Conservation (phyloP, 345 rosid genomes). For the Populus ilicifolia region DNA sequence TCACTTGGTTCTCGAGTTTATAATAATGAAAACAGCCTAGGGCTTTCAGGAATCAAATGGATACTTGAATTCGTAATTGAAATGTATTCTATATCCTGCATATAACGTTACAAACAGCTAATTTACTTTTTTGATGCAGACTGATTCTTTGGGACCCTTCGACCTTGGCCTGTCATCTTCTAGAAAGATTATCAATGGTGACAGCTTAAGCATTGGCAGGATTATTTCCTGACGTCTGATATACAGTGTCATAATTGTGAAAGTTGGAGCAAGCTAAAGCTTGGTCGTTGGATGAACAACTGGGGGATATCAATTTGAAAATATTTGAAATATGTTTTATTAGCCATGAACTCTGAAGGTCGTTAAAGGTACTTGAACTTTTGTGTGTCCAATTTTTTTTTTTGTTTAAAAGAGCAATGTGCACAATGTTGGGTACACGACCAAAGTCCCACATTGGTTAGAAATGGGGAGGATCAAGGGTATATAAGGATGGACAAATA, state of each 20-base stretch:
- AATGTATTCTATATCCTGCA: background rate
- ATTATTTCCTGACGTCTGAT: conserved; percentile 24
- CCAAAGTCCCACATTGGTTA: too few relatives aligned
- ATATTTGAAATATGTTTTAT: background rate
- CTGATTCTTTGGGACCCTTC: conserved; percentile 76
- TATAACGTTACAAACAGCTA: background rate
- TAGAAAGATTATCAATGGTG: conserved; percentile 40
- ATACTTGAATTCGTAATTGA: conserved; percentile 32
- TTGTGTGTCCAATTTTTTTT: too few relatives aligned
- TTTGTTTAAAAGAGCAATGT: background rate
- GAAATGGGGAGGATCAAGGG: too few relatives aligned
- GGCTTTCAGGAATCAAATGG: conserved; percentile 89
- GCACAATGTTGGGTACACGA: too few relatives aligned
- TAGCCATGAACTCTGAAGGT: background rate
- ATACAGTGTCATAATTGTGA: background rate
- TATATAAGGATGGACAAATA: too few relatives aligned
- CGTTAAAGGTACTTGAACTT: background rate
- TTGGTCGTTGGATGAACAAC: background rate
- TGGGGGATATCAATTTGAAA: background rate
- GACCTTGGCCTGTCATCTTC: conserved; percentile 70
- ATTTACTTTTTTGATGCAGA: conserved; percentile 39
- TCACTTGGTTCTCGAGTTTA: conserved; percentile 36
- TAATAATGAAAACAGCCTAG: conserved; percentile 77
- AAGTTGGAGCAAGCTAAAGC: conserved; percentile 7
- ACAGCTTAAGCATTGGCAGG: conserved; percentile 38